Conservation (phyloP, 805 yeast species). For the Ogataea naganishii region DNA sequence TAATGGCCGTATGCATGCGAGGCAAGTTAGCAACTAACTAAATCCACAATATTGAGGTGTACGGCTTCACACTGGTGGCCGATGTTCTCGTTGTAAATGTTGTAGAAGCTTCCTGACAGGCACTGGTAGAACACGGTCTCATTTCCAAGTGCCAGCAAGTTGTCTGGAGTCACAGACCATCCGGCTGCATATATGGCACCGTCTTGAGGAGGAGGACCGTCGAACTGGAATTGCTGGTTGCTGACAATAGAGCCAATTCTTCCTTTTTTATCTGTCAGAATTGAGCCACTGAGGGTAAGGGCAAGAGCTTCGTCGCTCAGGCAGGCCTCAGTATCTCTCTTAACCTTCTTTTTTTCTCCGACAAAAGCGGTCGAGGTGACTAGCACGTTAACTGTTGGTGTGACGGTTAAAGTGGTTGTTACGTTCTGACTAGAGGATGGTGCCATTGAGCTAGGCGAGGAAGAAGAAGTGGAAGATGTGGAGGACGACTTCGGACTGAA, state of each 20-base stretch:
- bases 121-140: slow-evolving; percentile 63
- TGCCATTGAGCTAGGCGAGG: slow-evolving; percentile 21
- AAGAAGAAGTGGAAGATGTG: slow-evolving; percentile 10
- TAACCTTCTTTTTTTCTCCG: slow-evolving; percentile 8
- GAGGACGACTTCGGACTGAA: too few species aligned
- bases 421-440: slow-evolving; percentile 19
- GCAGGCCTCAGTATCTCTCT: slow-evolving; percentile 30
- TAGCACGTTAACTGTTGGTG: slow-evolving; percentile 20
- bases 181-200: slow-evolving; percentile 62
- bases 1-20: too few species aligned
- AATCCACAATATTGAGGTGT: slow-evolving; percentile 48
- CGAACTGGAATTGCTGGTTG: slow-evolving; percentile 75
- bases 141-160: slow-evolving; percentile 58
- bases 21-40: slow-evolving; percentile 47
- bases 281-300: slow-evolving; percentile 40
- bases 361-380: slow-evolving; percentile 20
- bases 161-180: slow-evolving; percentile 47
- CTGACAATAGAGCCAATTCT: slow-evolving; percentile 77
- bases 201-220: slow-evolving; percentile 79
- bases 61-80: slow-evolving; percentile 60
- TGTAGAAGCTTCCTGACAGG: slow-evolving; percentile 69
- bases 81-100: slow-evolving; percentile 58
- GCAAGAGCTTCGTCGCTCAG: slow-evolving; percentile 40
- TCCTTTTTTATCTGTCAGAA: slow-evolving; percentile 49
- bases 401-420: slow-evolving; percentile 18